Conservation (phyloP, 2,329 filamentous ascomycete genomes). For the Decorospora gaudefroyi region DNA sequence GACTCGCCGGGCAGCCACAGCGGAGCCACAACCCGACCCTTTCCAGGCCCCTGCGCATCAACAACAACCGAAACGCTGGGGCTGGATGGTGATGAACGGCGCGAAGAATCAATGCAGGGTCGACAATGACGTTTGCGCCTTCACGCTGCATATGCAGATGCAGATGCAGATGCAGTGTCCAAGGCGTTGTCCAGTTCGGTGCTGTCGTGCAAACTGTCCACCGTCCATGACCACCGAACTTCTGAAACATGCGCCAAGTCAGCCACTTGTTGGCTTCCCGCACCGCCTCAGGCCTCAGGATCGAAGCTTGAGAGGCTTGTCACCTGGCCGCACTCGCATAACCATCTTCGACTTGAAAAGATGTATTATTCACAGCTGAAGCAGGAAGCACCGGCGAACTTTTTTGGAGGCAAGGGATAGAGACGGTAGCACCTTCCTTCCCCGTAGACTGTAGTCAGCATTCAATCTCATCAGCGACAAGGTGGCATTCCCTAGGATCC, state of each 20-base stretch:
- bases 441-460: no score
- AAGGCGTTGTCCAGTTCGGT: no score
- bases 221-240: constrained; percentile 14
- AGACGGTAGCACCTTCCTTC: no score
- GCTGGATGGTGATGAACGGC: constrained; percentile 1
- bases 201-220: constrained; percentile 16
- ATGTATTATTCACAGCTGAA: no score
- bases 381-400: no score
- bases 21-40: constrained; percentile 10
- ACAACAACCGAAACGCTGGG: constrained; percentile 1
- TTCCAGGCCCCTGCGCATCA: background rate
- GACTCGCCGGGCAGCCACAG: constrained; percentile 14
- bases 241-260: constrained; percentile 26
- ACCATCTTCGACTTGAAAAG: background rate
- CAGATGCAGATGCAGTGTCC: constrained; percentile 15
- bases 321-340: background rate
- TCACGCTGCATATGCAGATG: constrained; percentile 6
- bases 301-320: constrained; percentile 3
- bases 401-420: no score
- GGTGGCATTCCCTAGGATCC: no score
- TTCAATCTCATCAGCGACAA: no score
- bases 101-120: no score
- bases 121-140: constrained; percentile 9
- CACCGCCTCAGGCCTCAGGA: constrained; percentile 4
- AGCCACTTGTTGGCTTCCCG: constrained; percentile 12